These are phyloP conservation scores for Nicotiana undulata DNA, from an alignment of 257 asterid species.

Conservation along the genomic window DNA sequence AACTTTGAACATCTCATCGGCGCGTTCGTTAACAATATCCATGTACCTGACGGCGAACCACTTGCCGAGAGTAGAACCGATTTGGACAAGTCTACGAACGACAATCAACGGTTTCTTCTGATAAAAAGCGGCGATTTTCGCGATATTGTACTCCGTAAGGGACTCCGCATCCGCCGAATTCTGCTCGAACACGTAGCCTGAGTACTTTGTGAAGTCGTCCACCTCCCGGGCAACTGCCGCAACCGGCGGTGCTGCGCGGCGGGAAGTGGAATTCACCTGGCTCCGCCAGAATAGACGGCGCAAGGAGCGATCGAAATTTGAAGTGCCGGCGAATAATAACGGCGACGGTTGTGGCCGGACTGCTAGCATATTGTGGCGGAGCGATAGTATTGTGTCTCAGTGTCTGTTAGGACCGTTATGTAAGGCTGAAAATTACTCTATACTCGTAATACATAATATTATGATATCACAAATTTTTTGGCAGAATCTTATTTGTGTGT, in stretches of 20 bases:
- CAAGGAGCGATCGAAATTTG: background rate
- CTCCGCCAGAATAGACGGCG: conserved; percentile 8
- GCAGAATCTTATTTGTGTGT: background rate
- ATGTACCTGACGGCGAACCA: conserved; percentile 87
- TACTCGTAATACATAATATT: background rate
- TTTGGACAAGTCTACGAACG: conserved; percentile 70
- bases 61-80: conserved; percentile 67
- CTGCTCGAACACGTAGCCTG: conserved; percentile 73
- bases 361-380: conserved; percentile 12
- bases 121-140: conserved; percentile 50
- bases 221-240: conserved; percentile 34
- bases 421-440: background rate
- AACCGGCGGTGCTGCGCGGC: conserved; percentile 21
- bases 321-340: conserved; percentile 16
- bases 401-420: background rate
- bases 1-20: conserved; percentile 79
- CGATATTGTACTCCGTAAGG: conserved; percentile 49
- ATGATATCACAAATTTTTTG: background rate
- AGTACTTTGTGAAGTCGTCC: conserved; percentile 75
- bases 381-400: background rate
- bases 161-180: conserved; percentile 74
- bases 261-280: conserved; percentile 6
- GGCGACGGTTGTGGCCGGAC: conserved; percentile 16
- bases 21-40: conserved; percentile 57
- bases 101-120: conserved; percentile 71